These are phyloP conservation scores for Claviceps citrina DNA, from an alignment of 2,329 filamentous ascomycete genomes.

Conservation along the genomic window DNA sequence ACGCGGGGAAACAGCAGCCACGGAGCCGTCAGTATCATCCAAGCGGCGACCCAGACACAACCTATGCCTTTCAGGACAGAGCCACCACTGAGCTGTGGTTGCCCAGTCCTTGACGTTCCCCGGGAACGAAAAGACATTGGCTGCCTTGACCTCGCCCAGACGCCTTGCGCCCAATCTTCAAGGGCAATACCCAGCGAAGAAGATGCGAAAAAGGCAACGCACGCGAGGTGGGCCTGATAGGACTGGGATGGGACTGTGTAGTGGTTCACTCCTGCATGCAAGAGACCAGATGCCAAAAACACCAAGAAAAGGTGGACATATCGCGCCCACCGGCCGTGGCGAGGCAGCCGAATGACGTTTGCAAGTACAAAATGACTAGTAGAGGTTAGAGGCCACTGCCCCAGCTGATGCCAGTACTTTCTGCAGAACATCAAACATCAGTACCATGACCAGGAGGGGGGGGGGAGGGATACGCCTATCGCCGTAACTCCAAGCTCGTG, in stretches of 20 bases:
- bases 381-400: not conserved
- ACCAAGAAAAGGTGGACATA: not conserved
- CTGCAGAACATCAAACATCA: not conserved
- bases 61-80: not conserved
- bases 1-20: not conserved
- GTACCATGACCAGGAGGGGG: not conserved
- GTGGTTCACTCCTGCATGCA: not conserved
- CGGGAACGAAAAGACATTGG: no score
- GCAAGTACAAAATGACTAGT: not conserved
- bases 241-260: not conserved
- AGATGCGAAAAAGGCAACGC: not conserved
- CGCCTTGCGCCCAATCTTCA: not conserved
- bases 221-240: not conserved
- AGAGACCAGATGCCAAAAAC: not conserved
- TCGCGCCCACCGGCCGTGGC: not conserved
- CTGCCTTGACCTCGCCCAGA: not conserved
- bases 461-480: no score
- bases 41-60: conserved; percentile 1
- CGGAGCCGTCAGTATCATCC: conserved; percentile 1
- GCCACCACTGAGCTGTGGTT: no score
- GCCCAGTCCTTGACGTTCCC: no score
- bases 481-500: no score
- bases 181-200: not conserved
- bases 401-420: not conserved
- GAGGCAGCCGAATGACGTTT: not conserved